These are phyloP conservation scores for Ceratocystis papillata DNA, from an alignment of 2,329 filamentous ascomycete species.

Conservation along the genomic window DNA sequence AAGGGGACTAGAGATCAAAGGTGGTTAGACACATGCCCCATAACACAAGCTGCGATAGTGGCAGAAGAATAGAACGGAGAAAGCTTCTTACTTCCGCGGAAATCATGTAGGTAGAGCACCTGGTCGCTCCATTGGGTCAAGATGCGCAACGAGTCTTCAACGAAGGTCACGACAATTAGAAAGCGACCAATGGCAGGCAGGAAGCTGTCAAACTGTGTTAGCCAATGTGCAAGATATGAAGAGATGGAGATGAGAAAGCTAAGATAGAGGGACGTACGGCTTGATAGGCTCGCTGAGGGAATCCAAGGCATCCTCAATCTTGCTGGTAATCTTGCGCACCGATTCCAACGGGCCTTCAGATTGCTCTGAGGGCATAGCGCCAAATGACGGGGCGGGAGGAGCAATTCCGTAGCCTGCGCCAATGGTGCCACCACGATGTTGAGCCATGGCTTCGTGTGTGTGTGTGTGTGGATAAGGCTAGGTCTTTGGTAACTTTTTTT, in stretches of 20 bases:
- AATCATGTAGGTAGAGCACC: conserved; percentile 82
- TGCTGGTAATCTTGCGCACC: conserved; percentile 90
- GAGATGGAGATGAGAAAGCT: background rate
- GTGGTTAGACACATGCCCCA: background rate
- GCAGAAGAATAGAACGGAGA: no score
- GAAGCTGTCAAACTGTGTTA: conserved; percentile 47
- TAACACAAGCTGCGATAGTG: no score
- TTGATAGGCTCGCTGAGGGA: conserved; percentile 81
- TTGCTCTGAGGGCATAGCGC: conserved; percentile 39
- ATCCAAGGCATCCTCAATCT: conserved; percentile 91
- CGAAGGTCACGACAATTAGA: conserved; percentile 94
- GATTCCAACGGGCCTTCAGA: conserved; percentile 73
- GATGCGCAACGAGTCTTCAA: conserved; percentile 92
- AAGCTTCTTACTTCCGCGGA: conserved; percentile 68
- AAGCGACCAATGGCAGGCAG: conserved; percentile 93
- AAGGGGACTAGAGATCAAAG: conserved; percentile 53
- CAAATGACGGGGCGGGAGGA: conserved; percentile 57
- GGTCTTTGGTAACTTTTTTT: background rate
- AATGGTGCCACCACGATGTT: conserved; percentile 42
- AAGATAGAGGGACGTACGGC: conserved; percentile 54
- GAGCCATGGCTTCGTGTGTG: conserved; percentile 31
- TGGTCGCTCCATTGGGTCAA: conserved; percentile 97
- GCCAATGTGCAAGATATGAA: background rate
- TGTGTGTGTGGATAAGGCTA: background rate
- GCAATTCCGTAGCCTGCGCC: conserved; percentile 70